Base-by-base conservation (phyloP, 2,329 filamentous ascomycete species). In the Aspergillus udagawae region DNA sequence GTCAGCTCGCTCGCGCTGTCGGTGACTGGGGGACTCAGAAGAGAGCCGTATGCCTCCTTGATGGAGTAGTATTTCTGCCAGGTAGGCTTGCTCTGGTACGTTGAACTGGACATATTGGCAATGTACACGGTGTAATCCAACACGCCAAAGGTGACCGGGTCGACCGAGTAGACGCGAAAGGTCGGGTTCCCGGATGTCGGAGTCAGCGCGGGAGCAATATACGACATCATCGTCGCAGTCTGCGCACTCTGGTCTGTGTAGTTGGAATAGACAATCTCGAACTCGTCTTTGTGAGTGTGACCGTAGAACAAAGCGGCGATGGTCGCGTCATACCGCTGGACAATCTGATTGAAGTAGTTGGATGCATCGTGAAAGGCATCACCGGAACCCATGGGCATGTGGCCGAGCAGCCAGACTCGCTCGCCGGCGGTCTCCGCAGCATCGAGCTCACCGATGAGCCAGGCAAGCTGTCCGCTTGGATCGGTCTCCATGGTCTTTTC, bases 151-250 rank as follows among this genome's bases (percentile, higher is more conserved):
- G 82, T 84, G 7, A 76, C 76, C 0, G 83, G 80, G 63, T 86
- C 83, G 54, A 86, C 77, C 10, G 79, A 76, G 69, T 85, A 84
- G 41, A 85, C 78, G 47, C 81, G 79, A 70, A 85, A 85, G 2
- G 82, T 76, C 2, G 83, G 81, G 65, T 82, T 79, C 49, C 80
- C 82, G 0, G 78, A 80, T 4, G 76, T 83, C 1, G 82, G 83
- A 10, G 80, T 82, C 63, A 84, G 70, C 7, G 79, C 80, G 0
- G 81, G 82, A 1, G 76, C 78, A 51, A 85, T 78, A 64, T 84
- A 84, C 4, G 80, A 81, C n/a, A 79, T 74, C 51, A 77, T 75
- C 6, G 74, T 67, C 1, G 82, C 82, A 55, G 75, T 78, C 5
- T 67, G 60, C 27, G 73, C 73, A 0, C 66, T 73, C n/a, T 71